Base-by-base conservation (phyloP, 2,329 filamentous ascomycete species). In the Bimuria novae-zelandiae region DNA sequence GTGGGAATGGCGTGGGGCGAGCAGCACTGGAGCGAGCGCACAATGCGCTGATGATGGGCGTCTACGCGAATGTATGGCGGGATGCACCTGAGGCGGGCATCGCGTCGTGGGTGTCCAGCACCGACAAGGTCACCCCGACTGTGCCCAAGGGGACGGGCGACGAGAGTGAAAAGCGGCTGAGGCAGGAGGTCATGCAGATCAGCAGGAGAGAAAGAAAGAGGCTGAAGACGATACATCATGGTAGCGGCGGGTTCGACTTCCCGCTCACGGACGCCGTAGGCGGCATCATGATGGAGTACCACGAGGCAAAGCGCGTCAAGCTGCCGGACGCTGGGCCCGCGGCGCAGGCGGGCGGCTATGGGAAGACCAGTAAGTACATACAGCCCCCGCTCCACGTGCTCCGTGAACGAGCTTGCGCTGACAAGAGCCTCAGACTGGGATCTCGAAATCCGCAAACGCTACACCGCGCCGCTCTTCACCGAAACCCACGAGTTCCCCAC, bases 331-430 rank as follows among this genome's bases (percentile, higher is more conserved):
- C 90, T 51, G 82, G 85, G 7, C 86, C 88, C 22, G 81, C 86
- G 23, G 67, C 63, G 86, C 85, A 66, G 29, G 87, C 88, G 21
- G 87, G 85, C 23, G 88, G 88, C 17, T 81, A 93, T 40, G 92
- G 90, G 61, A 91, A 93, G 80, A 95, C 82, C 30, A 85, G 88
- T 91, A 79, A 70, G 86, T 76, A 23, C 16, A 4, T n/a, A n/a
- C n/a, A n/a, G n/a, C n/a, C n/a, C n/a, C n/a, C n/a, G n/a, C n/a
- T n/a, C n/a, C n/a, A n/a, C n/a, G n/a, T n/a, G n/a, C n/a, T n/a
- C n/a, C n/a, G n/a, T n/a, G n/a, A n/a, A n/a, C n/a, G n/a, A n/a
- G n/a, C n/a, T n/a, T 17, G n/a, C 33, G 8, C 14, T 16, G 14
- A 16, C 33, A n/a, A n/a, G n/a, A 12, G 10, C 4, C 16, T n/a